Base-by-base conservation (phyloP, 1,284 basidiomycete species). In the Leccinum proliferum region DNA sequence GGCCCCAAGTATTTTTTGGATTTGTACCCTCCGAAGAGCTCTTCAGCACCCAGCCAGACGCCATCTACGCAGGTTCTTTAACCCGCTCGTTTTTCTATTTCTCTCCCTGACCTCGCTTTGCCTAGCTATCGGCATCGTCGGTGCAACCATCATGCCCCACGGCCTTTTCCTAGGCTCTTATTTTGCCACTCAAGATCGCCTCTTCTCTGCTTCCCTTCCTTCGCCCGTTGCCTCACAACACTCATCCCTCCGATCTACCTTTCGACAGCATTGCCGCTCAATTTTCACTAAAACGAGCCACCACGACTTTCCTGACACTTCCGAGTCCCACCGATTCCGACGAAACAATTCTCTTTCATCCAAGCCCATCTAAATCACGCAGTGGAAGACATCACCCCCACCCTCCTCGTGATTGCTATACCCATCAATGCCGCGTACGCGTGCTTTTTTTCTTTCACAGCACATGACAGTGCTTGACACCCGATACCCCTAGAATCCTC, bases 81-180 rank as follows among this genome's bases (percentile, higher is more conserved):
- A 25, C 8, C 18, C 34, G 18, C 55, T 37, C 8, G 18, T 29
- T 29, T 25, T 25, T 50, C 35, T 10, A 52, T 41, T n/a, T 55
- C 55, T 46, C 9, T 53, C 7, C 41, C 41, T 48, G n/a, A 35
- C 58, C 11, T 43, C 56, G 21, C n/a, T n/a, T 29, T 59, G 39
- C 32, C 50, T 64, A 87, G 86, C 88, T 14, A 86, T 89, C 58
- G 87, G 89, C 61, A 87, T 89, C 64, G 69, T 88, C 39, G 86
- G 87, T 43, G 86, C 84, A 5, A 87, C 83, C 0, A 79, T 85
- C 55, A 87, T 81, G 89, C 89, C 90, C 0, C 92, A 94, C 74
- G 87, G 87, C 2, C 79, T 94, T 39, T 93, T 92, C 75, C 79
- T 94, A 21, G 92, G 91, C 5, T 91, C 89, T 1, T 83, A 85